These are phyloP conservation scores for Isabelozyma rhagii DNA, from an alignment of 805 yeast species.

Conservation along the genomic window DNA sequence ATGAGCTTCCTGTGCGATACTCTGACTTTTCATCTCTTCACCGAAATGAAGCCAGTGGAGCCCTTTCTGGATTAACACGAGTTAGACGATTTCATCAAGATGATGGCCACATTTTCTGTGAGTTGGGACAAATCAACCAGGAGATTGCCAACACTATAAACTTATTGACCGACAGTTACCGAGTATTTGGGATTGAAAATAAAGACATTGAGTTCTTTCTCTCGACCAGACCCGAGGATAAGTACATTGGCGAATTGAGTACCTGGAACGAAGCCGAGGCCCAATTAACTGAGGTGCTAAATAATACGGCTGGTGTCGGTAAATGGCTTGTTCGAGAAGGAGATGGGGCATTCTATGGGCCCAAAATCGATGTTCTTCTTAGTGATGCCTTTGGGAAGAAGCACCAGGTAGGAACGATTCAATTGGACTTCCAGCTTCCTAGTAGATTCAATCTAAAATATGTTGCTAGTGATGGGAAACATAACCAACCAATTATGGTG, in stretches of 20 bases:
- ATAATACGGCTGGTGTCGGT: slow-evolving; percentile 42
- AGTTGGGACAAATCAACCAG: slow-evolving; percentile 63
- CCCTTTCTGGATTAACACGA: slow-evolving; percentile 86
- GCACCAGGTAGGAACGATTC: slow-evolving; percentile 95
- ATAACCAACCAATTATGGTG: slow-evolving; percentile 82
- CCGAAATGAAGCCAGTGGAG: slow-evolving; percentile 93
- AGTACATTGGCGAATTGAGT: slow-evolving; percentile 69
- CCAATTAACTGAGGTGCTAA: slow-evolving; percentile 58
- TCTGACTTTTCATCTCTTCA: slow-evolving; percentile 92
- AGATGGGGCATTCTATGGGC: slow-evolving; percentile 98
- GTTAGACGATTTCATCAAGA: slow-evolving; percentile 97
- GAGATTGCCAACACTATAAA: slow-evolving; percentile 74
- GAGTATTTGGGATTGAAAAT: slow-evolving; percentile 54
- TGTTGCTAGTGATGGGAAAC: slow-evolving; percentile 47
- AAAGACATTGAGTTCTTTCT: slow-evolving; percentile 58
- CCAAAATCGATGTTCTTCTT: slow-evolving; percentile 85
- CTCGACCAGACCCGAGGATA: slow-evolving; percentile 80
- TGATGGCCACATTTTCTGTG: slow-evolving; percentile 95
- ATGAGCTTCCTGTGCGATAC: slow-evolving; percentile 80
- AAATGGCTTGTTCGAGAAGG: slow-evolving; percentile 77
- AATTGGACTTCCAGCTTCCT: slow-evolving; percentile 93
- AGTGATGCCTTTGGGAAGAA: slow-evolving; percentile 75
- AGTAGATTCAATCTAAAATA: slow-evolving; percentile 74
- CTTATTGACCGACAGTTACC: slow-evolving; percentile 72
- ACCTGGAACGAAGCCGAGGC: slow-evolving; percentile 85